phyloP scores from a whole-genome alignment of 495 filamentous ascomycete species.

The Penicillium odoratum region DNA sequence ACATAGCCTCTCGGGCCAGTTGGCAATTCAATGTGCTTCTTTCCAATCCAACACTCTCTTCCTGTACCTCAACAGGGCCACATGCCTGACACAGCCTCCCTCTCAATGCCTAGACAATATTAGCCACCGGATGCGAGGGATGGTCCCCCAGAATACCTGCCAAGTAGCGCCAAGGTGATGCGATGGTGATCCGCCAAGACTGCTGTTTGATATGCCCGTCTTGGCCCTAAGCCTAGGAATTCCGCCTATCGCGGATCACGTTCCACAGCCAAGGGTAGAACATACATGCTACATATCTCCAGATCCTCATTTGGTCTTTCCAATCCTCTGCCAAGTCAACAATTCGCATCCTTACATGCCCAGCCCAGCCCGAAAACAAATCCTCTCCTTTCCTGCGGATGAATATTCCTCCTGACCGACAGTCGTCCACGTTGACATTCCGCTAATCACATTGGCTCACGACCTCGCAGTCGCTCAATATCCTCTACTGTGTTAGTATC shows the following conservation, averaged over 20 bases:
- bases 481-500: constrained; percentile 9
- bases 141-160: constrained; percentile 29
- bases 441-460: background rate
- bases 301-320: constrained; percentile 10
- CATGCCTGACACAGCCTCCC: constrained; percentile 11
- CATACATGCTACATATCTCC: constrained; percentile 7
- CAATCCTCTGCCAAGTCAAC: constrained; percentile 7
- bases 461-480: background rate
- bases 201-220: constrained; percentile 37
- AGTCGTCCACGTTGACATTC: background rate
- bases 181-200: constrained; percentile 39
- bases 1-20: constrained; percentile 10
- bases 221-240: constrained; percentile 24
- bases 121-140: constrained; percentile 26
- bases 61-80: background rate
- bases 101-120: constrained; percentile 12
- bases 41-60: background rate
- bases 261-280: constrained; percentile 18
- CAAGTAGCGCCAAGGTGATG: constrained; percentile 33
- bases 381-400: background rate
- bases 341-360: constrained; percentile 1
- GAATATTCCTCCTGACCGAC: background rate
- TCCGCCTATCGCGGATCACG: constrained; percentile 15
- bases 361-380: background rate
- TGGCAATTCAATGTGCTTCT: constrained; percentile 7